Evolutionary conservation across 129 eudicot genomes (phyloP).

Genomic region (Escallonia rubra): DNA sequence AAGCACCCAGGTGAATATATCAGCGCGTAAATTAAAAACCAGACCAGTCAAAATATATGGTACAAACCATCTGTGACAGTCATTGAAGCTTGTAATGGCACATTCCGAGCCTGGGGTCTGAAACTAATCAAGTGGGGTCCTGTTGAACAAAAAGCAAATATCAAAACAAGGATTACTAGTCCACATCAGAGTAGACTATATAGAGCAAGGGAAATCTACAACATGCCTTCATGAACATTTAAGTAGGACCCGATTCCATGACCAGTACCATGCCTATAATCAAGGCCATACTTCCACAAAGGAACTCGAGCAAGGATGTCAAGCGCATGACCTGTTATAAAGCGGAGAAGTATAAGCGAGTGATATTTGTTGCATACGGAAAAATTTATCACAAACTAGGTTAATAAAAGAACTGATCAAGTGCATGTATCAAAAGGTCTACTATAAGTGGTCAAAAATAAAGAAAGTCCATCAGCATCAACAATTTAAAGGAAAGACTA

Average conservation of each 20-base stretch:
- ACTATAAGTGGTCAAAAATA: background rate
- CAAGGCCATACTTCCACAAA: conserved; percentile 96
- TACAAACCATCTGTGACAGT: conserved; percentile 83
- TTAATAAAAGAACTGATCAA: background rate
- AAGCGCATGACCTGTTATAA: conserved; percentile 64
- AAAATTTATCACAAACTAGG: background rate
- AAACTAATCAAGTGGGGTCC: conserved; percentile 93
- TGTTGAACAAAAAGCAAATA: conserved; percentile 19
- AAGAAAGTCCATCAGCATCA: background rate
- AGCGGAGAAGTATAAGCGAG: background rate
- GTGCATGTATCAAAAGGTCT: background rate
- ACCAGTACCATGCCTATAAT: conserved; percentile 99
- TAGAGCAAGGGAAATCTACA: background rate
- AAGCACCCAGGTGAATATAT: too few relatives aligned
- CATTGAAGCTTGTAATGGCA: conserved; percentile 93
- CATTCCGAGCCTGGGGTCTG: conserved; percentile 71
- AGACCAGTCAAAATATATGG: background rate
- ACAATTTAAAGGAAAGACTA: background rate
- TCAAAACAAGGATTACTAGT: background rate
- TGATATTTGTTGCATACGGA: background rate
- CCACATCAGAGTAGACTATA: background rate
- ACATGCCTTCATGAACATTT: conserved; percentile 93
- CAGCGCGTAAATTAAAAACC: background rate
- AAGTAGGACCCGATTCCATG: conserved; percentile 94
- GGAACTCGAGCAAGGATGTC: conserved; percentile 96